A percentile compares a stretch with the other conserved stretches of the same genome.
Conservation (phyloP, 345 rosid species). For the Moricandia moricandioides region DNA sequence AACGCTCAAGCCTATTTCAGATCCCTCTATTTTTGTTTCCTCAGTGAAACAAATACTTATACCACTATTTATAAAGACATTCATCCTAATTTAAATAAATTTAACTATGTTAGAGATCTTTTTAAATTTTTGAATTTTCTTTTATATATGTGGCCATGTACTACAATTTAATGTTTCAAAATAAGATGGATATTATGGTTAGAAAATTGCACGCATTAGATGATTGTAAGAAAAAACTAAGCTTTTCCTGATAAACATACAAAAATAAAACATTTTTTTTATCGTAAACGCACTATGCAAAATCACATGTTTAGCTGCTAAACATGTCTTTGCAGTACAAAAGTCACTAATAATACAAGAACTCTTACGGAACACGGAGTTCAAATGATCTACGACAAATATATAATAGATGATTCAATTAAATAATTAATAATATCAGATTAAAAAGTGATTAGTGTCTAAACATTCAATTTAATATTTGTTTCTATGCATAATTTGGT, state of each 20-base stretch:
- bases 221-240: neutral
- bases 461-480: constrained; percentile 4
- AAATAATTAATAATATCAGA: neutral
- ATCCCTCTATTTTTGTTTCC: neutral
- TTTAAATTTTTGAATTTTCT: neutral
- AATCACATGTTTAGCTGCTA: constrained; percentile 30
- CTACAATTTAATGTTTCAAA: neutral
- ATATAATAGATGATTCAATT: constrained; percentile 21
- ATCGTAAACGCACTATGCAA: constrained; percentile 10
- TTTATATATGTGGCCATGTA: neutral
- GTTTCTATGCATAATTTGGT: constrained; percentile 8
- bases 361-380: constrained; percentile 46
- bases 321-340: constrained; percentile 34
- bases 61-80: neutral
- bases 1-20: too few relatives aligned
- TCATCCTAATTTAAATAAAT: too few relatives aligned
- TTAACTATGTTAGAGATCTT: too few relatives aligned
- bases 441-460: constrained; percentile 23
- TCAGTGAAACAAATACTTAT: neutral
- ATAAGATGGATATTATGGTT: neutral
- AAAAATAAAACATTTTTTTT: neutral
- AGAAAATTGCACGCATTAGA: neutral
- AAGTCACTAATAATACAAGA: constrained; percentile 12
- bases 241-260: neutral
- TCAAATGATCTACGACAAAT: constrained; percentile 16